Percentiles rank a stretch among this genome's conserved stretches.
These are phyloP conservation scores for Salix udensis DNA, from an alignment of 345 rosid genomes.

Conservation along the genomic window DNA sequence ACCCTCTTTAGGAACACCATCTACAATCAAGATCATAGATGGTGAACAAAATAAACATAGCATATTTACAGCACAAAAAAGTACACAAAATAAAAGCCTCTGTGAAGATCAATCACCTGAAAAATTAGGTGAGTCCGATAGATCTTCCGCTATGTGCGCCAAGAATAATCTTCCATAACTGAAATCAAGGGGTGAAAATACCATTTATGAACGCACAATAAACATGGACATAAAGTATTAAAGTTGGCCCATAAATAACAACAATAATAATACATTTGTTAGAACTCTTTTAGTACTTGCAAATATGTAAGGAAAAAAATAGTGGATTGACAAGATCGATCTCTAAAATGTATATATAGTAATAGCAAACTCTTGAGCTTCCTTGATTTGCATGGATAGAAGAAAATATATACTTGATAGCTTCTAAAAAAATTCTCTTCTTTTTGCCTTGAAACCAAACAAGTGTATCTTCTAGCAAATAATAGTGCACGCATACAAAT, in stretches of 20 bases:
- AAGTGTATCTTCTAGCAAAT: not conserved
- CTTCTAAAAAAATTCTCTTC: not conserved
- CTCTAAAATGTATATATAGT: not conserved
- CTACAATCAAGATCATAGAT: constrained; percentile 43
- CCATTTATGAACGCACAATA: constrained; percentile 3
- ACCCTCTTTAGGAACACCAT: constrained; percentile 99
- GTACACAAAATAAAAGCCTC: constrained; percentile 1
- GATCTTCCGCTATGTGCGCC: constrained; percentile 68
- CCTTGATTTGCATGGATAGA: not conserved
- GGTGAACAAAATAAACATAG: not conserved
- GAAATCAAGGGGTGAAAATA: not conserved
- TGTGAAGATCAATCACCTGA: constrained; percentile 49
- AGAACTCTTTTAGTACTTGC: not conserved
- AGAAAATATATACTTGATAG: not conserved
- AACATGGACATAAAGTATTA: not conserved
- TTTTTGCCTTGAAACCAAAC: not conserved
- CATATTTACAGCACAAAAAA: not conserved
- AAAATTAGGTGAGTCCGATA: constrained; percentile 60
- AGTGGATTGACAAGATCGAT: not conserved
- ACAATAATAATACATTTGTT: not conserved
- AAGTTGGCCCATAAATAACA: not conserved
- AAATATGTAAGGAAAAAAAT: not conserved
- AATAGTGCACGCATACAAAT: not conserved
- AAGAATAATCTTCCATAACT: constrained; percentile 77
- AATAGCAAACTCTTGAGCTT: not conserved